A percentile compares a stretch with the other conserved stretches of the same genome.
Conservation (phyloP, 2,329 filamentous ascomycete species). For the Bisporella sp. region DNA sequence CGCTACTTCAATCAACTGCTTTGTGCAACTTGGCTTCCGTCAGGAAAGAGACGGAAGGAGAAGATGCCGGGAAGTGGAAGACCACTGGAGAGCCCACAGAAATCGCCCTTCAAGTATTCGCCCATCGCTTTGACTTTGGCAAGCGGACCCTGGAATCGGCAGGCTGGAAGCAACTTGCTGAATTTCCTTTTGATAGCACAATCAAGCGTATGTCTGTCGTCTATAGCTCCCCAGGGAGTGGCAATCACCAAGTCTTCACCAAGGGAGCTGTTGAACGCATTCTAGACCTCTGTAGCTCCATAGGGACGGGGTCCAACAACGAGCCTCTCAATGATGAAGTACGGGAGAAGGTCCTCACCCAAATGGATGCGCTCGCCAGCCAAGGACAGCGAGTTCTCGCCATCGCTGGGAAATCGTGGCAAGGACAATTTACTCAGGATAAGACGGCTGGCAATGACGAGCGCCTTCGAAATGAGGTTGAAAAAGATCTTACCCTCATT, state of each 20-base stretch:
- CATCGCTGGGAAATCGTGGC: constrained; percentile 37
- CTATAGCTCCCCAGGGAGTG: constrained; percentile 32
- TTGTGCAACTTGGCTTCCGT: constrained; percentile 53
- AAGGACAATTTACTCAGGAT: constrained; percentile 13
- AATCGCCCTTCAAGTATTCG: constrained; percentile 60
- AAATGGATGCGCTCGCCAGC: constrained; percentile 48
- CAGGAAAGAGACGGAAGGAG: constrained; percentile 28
- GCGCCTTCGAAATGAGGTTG: constrained; percentile 33
- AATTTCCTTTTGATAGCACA: constrained; percentile 58
- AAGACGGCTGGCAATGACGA: constrained; percentile 14
- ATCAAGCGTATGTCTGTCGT: constrained; percentile 63
- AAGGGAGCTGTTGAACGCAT: constrained; percentile 58
- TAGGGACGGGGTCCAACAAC: constrained; percentile 34
- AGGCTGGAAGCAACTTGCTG: constrained; percentile 46
- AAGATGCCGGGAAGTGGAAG: constrained; percentile 41
- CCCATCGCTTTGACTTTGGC: constrained; percentile 48
- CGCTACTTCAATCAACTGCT: constrained; percentile 45
- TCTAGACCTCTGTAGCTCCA: constrained; percentile 45
- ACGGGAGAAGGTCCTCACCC: constrained; percentile 40
- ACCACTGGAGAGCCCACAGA: constrained; percentile 59
- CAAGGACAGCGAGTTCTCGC: constrained; percentile 55
- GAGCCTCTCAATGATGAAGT: constrained; percentile 32
- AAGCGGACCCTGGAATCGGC: constrained; percentile 33
- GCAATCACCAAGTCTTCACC: constrained; percentile 41
- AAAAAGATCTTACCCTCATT: constrained; percentile 45